Percentiles rank a stretch among this genome's conserved stretches.
phyloP scores from a whole-genome alignment of 164 flowering plant genomes.

The Litsea cubeba region DNA sequence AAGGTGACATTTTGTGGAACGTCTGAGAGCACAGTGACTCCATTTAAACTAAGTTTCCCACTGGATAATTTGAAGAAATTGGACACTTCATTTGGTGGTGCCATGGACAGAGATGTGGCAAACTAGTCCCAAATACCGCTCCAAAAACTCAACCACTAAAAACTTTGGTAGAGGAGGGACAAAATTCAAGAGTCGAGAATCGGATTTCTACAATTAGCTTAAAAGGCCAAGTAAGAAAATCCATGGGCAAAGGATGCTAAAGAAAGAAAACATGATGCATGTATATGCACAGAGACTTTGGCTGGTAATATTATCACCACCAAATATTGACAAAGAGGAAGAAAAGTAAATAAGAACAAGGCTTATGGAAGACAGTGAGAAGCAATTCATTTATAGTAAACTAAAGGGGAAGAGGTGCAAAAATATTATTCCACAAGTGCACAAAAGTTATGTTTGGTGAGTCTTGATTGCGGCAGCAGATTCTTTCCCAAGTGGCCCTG shows the following conservation, averaged over 20 bases:
- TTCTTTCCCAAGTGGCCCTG: neutral
- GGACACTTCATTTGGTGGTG: slow-evolving; percentile 34
- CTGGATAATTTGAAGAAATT: slow-evolving; percentile 30
- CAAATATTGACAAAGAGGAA: neutral
- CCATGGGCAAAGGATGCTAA: neutral
- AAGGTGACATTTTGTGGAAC: slow-evolving; percentile 65
- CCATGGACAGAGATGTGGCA: slow-evolving; percentile 29
- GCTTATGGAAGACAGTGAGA: neutral
- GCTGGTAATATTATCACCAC: neutral
- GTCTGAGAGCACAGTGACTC: slow-evolving; percentile 54
- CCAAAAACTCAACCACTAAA: no score
- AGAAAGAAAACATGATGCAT: neutral
- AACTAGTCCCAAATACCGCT: no score
- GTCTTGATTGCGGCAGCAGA: neutral
- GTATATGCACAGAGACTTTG: neutral
- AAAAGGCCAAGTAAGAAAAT: neutral
- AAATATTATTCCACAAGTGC: neutral
- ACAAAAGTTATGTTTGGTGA: neutral
- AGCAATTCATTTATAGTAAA: neutral
- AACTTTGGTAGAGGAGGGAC: no score
- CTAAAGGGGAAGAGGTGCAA: neutral
- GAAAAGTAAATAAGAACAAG: neutral
- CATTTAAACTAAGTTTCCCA: slow-evolving; percentile 47
- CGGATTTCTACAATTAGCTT: neutral
- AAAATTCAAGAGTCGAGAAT: no score